These are phyloP conservation scores for Talaromyces trachyspermus DNA, from an alignment of 495 filamentous ascomycete species.

Conservation along the genomic window DNA sequence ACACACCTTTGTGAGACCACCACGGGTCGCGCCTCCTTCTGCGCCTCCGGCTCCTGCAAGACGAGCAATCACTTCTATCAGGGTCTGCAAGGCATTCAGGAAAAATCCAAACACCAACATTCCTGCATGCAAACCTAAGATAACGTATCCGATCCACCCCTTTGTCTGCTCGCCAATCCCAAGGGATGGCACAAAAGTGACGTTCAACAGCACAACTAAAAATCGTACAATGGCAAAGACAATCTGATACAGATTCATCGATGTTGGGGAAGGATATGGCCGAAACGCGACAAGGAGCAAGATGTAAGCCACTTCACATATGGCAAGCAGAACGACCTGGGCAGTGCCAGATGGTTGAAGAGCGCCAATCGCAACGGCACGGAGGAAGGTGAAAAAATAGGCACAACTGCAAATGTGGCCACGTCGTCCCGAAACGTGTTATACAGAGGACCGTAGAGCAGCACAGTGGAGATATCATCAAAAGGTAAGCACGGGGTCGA, in stretches of 20 bases:
- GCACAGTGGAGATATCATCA: constrained; percentile 82
- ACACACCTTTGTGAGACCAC: constrained; percentile 72
- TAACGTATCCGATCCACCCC: constrained; percentile 92
- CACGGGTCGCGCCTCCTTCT: constrained; percentile 66
- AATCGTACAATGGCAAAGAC: constrained; percentile 75
- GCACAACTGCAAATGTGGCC: constrained; percentile 78
- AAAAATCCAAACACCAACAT: constrained; percentile 93
- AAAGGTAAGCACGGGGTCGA: constrained; percentile 80
- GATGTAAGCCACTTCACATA: constrained; percentile 90
- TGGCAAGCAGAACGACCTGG: constrained; percentile 82
- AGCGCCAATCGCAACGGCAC: constrained; percentile 86
- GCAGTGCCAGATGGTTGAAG: constrained; percentile 89
- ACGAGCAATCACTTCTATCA: constrained; percentile 78
- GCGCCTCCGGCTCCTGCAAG: constrained; percentile 73
- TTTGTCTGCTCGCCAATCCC: constrained; percentile 67
- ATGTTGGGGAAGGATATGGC: constrained; percentile 83
- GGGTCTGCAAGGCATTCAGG: constrained; percentile 80
- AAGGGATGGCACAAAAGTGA: constrained; percentile 79
- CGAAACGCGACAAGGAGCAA: constrained; percentile 82
- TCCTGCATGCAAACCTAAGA: constrained; percentile 76
- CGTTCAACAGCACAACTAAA: constrained; percentile 70
- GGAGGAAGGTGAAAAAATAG: constrained; percentile 74
- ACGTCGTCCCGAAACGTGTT: constrained; percentile 93
- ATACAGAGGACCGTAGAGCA: constrained; percentile 92
- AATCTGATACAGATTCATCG: constrained; percentile 95